Evolutionary conservation across 768 basidiomycete species (phyloP), one percentile per base, ranked within the genome.

Genomic region (Podaxis sp.): DNA sequence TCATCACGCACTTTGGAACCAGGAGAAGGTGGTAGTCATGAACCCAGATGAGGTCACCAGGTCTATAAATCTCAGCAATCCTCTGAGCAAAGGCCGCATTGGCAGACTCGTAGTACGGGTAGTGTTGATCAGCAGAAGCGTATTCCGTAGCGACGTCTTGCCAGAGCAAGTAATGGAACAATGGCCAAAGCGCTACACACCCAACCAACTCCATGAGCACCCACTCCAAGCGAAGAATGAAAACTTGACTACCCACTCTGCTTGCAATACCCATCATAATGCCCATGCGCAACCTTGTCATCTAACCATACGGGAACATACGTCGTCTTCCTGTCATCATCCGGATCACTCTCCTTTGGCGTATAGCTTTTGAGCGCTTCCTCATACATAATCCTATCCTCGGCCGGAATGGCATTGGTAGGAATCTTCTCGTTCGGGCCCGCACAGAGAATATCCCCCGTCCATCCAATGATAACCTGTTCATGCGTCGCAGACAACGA

Each of bases 211-310:
- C 5, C 23, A 55, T 50, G 38, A 63, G 59, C 21, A 40, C 42
- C 14, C 38, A 51, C 57, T 37, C 21, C 46, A 25, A 16, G 14
- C 27, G 28, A 13, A 69, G 27, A 57, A 44, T 11, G 56, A 40
- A 21, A 55, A 62, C 16, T 10, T 61, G 44, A 44, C 13, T 44
- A 84, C 90, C 73, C 67, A 95, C 94, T 96, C 69, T 90, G 88
- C 73, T 99, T 99, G 83, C 95, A 98, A 72, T 97, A 98, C 0
- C 95, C 95, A 66, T 98, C 95, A 71, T 98, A 97, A 71, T 97
- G 95, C 0, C 89, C 93, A 67, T 94, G 91, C 21, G 93, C 94
- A 40, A 94, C 84, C 71, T 89, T 84, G 67, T 93, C 91, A 66
- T 91, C 88, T 37, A 95, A 78, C 91, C 92, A 97, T 11, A 99